Base-by-base conservation (phyloP, 139 green algal genomes). In the Auxenochlorella protothecoides region DNA sequence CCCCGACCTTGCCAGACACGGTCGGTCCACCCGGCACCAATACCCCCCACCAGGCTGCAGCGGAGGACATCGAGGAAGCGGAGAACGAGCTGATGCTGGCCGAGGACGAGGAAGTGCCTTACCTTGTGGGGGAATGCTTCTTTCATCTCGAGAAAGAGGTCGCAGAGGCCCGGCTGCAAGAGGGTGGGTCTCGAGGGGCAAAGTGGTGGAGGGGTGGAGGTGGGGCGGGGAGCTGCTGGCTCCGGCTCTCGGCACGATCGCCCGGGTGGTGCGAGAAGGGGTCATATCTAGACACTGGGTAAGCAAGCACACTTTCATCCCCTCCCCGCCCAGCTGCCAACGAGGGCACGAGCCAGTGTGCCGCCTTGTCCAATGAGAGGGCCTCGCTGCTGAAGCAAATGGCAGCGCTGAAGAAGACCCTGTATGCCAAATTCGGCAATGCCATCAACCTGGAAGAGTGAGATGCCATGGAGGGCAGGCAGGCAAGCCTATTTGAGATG, bases 401-500 rank as follows among this genome's bases (percentile, higher is more conserved):
- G 87, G 68, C 27, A 5, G 75, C 80, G 4, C 77, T 93, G 4
- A 93, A 93, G 68, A 73, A 74, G 57, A 66, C 76, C 53, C 81
- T 94, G 60, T 94, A 94, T 70, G 79, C 68, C 16, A 91, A 89
- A 70, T 94, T 94, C 77, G 89, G 87, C 5, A 82, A 89, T 68
- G 72, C 74, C 6, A 93, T 93, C 68, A 92, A 93, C 68, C 63
- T 93, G 16, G 88, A 93, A 53, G 86, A 91, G 10, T 77, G 63
- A 55, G 51, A 75, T 10, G 10, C 57, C 11, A 15, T 10, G 57
- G 9, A 11, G 57, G 57, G 57, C 9, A 61, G 54, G 3, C 44
- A 44, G 62, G 62, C 62, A 44, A 6, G 4, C 3, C 3, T 66
- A n/a, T 66, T 51, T 27, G 62, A 44, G 27, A 44, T 5, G n/a